A percentile compares a stretch with the other conserved stretches of the same genome.
Conservation (phyloP, 306 rosid genomes). For the Cucurbita ficifolia region DNA sequence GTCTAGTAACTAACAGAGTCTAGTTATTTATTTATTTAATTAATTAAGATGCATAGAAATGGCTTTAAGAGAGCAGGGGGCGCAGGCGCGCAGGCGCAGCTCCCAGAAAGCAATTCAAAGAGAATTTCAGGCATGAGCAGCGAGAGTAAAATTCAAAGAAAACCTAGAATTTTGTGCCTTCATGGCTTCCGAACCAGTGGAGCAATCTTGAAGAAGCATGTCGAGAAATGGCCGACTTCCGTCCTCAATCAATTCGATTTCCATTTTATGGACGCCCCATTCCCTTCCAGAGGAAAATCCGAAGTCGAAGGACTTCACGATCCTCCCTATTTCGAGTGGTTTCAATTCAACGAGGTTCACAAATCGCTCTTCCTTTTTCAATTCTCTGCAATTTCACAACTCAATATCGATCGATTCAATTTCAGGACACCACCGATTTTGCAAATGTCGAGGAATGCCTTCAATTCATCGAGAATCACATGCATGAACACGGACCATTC, state of each 20-base stretch:
- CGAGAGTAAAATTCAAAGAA: conserved; percentile 14
- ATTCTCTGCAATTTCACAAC: too few relatives aligned
- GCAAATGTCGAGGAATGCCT: conserved; percentile 51
- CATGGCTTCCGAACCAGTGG: conserved; percentile 88
- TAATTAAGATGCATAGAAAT: too few relatives aligned
- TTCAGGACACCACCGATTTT: conserved; percentile 3
- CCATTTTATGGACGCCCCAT: conserved; percentile 50
- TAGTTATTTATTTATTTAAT: too few relatives aligned
- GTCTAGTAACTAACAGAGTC: too few relatives aligned
- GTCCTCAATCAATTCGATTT: conserved; percentile 38
- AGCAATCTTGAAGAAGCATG: conserved; percentile 46
- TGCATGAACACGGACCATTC: conserved; percentile 60
- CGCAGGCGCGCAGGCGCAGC: too few relatives aligned
- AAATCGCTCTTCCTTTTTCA: neutral
- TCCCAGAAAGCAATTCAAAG: too few relatives aligned
- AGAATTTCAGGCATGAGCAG: conserved; percentile 25
- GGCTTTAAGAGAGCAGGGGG: too few relatives aligned
- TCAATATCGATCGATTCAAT: neutral
- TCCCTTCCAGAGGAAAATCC: conserved; percentile 61
- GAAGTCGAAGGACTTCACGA: conserved; percentile 69
- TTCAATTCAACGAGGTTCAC: conserved; percentile 54
- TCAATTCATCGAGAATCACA: conserved; percentile 49
- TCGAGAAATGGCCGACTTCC: conserved; percentile 58
- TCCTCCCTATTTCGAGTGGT: conserved; percentile 94
- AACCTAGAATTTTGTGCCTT: conserved; percentile 64